phyloP scores from a whole-genome alignment of 208 protist genomes.

The Acanthamoeba sp. region DNA sequence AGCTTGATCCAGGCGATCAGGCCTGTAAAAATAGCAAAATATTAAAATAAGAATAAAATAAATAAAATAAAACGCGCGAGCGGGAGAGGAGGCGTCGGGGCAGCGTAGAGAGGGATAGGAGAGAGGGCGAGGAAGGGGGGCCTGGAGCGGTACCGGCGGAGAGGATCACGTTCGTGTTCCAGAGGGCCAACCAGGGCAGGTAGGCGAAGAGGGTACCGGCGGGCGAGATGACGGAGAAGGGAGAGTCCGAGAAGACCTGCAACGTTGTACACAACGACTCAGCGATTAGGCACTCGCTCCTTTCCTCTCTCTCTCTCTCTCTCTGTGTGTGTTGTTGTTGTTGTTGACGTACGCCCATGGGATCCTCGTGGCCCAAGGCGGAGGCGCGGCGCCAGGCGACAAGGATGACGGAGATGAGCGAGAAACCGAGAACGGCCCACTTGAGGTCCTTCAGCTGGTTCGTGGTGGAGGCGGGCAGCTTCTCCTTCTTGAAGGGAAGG shows the following conservation, averaged over 20 bases:
- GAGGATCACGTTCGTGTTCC: slow-evolving; percentile 61
- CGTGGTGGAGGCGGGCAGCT: background rate
- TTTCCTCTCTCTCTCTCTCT: too few relatives aligned
- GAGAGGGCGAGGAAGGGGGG: background rate
- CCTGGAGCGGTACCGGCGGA: background rate
- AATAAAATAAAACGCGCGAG: background rate
- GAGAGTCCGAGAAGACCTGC: slow-evolving; percentile 65
- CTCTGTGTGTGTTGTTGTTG: too few relatives aligned
- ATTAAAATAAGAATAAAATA: background rate
- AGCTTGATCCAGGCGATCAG: slow-evolving; percentile 70
- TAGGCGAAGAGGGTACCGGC: slow-evolving; percentile 72
- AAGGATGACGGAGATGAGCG: slow-evolving; percentile 41
- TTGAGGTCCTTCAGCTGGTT: slow-evolving; percentile 72
- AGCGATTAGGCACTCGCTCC: too few relatives aligned
- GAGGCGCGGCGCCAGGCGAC: slow-evolving; percentile 44
- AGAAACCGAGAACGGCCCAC: slow-evolving; percentile 73
- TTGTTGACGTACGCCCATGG: slow-evolving; percentile 26
- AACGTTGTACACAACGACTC: background rate
- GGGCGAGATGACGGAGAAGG: slow-evolving; percentile 75
- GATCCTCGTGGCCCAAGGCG: slow-evolving; percentile 33
- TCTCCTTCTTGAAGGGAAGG: slow-evolving; percentile 69
- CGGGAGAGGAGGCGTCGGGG: slow-evolving; percentile 12
- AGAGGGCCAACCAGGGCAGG: slow-evolving; percentile 69
- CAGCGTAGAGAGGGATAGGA: background rate
- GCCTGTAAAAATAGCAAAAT: background rate